phyloP scores from a whole-genome alignment of 192 early-diverging fungal genomes.

The Chytriomyces sp. region DNA sequence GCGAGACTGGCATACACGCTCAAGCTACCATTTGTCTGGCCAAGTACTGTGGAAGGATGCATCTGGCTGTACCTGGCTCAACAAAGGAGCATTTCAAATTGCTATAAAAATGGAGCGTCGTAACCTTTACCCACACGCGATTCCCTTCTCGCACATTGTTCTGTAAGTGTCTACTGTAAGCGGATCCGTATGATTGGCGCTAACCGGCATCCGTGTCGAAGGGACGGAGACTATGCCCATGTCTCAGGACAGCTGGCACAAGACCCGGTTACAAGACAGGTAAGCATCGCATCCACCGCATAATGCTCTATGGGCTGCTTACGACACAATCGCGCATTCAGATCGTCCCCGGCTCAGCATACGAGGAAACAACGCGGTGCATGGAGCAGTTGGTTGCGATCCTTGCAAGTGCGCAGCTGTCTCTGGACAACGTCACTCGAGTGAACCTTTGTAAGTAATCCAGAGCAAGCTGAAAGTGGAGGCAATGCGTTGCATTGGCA shows the following conservation, averaged over 20 bases:
- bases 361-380: slow-evolving; percentile 18
- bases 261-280: slow-evolving; percentile 15
- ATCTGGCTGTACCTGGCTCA: too few relatives aligned
- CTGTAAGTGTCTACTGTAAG: not conserved
- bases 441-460: slow-evolving; percentile 25
- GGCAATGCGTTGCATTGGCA: too few relatives aligned
- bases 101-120: not conserved
- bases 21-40: too few relatives aligned
- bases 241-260: slow-evolving; percentile 29
- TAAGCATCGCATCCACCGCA: not conserved
- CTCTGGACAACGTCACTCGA: slow-evolving; percentile 16
- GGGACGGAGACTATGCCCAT: slow-evolving; percentile 27
- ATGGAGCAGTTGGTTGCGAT: slow-evolving; percentile 29
- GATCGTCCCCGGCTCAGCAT: slow-evolving; percentile 15
- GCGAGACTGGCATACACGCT: too few relatives aligned
- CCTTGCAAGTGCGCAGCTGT: slow-evolving; percentile 14
- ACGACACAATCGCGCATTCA: not conserved
- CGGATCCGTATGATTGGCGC: not conserved
- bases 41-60: too few relatives aligned
- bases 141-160: slow-evolving; percentile 30
- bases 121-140: slow-evolving; percentile 14
- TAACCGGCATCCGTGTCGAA: not conserved
- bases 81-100: too few relatives aligned
- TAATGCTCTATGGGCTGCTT: not conserved
- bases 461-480: too few relatives aligned